Conservation (phyloP, 768 basidiomycete species). For the Sarcodon aspratus region DNA sequence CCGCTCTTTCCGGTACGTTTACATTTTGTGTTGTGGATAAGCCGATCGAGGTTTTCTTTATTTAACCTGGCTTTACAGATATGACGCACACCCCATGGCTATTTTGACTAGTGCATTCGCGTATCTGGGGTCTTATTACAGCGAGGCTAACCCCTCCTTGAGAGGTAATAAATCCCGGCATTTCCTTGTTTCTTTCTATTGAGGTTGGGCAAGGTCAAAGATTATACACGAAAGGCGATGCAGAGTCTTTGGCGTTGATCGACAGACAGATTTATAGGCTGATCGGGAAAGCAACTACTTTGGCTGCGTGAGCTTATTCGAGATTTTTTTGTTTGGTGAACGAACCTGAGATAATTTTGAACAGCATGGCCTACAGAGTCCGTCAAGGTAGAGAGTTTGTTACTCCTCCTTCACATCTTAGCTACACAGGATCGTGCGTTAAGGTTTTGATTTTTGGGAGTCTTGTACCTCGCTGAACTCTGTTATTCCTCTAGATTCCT, state of each 20-base stretch:
- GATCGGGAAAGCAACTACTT: slow-evolving; percentile 80
- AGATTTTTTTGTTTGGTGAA: too few species aligned
- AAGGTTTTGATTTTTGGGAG: not conserved
- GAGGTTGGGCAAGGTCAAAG: slow-evolving; percentile 42
- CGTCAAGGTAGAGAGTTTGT: slow-evolving; percentile 88
- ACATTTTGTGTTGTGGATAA: not conserved
- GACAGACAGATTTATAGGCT: slow-evolving; percentile 88
- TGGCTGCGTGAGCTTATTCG: slow-evolving; percentile 50
- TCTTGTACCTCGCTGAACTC: not conserved
- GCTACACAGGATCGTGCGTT: slow-evolving; percentile 73
- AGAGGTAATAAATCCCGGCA: slow-evolving; percentile 36
- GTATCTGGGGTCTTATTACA: slow-evolving; percentile 80
- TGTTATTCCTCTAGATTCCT: slow-evolving; percentile 45
- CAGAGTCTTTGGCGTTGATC: slow-evolving; percentile 62
- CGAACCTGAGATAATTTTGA: not conserved
- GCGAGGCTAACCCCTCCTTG: slow-evolving; percentile 81
- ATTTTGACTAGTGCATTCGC: slow-evolving; percentile 82
- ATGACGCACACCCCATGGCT: slow-evolving; percentile 89
- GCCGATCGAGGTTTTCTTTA: not conserved
- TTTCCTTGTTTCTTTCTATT: not conserved
- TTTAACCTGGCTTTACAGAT: slow-evolving; percentile 30
- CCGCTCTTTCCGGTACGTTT: slow-evolving; percentile 26
- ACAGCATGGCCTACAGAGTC: slow-evolving; percentile 85
- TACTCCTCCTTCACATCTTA: slow-evolving; percentile 68
- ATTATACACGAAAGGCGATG: slow-evolving; percentile 62